phyloP scores from a whole-genome alignment of 2,329 filamentous ascomycete genomes.

The Botrytis fabae region DNA sequence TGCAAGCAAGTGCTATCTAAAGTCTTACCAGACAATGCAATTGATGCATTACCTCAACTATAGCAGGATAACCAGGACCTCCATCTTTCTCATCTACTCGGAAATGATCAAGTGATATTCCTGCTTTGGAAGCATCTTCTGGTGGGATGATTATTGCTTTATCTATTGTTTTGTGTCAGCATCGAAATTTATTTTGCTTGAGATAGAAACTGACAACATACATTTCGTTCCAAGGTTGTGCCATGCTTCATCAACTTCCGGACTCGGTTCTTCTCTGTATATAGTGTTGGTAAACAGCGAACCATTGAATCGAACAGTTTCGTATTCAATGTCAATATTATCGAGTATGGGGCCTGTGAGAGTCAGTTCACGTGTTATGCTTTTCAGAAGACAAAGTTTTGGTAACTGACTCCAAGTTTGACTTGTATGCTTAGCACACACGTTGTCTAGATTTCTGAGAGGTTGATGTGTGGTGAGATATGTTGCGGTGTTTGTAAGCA shows the following conservation, averaged over 20 bases:
- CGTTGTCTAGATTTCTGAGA: not conserved
- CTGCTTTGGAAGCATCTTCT: not conserved
- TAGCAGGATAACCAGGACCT: conserved; percentile 15
- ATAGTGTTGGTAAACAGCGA: conserved; percentile 15
- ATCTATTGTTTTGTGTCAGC: not conserved
- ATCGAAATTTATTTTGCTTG: not conserved
- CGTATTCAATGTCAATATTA: conserved; percentile 46
- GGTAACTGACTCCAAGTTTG: conserved; percentile 11
- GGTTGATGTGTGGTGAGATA: not conserved
- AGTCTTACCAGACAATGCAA: conserved; percentile 18
- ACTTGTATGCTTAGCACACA: conserved; percentile 4
- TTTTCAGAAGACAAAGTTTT: not conserved
- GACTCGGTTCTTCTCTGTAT: conserved; percentile 9
- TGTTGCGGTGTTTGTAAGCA: not conserved
- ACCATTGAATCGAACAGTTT: conserved; percentile 36
- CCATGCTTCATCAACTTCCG: conserved; percentile 13
- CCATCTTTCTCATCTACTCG: conserved; percentile 14
- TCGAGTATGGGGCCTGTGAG: conserved; percentile 41
- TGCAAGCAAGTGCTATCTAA: not conserved
- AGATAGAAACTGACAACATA: conserved; percentile 29
- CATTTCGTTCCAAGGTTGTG: conserved; percentile 30
- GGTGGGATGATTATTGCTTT: conserved; percentile 15
- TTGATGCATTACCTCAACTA: conserved; percentile 8
- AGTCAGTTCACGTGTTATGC: not conserved
- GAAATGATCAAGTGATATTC: conserved; percentile 17